Base-by-base conservation (phyloP, 495 filamentous ascomycete species). In the Pseudotulostoma volvatum region DNA sequence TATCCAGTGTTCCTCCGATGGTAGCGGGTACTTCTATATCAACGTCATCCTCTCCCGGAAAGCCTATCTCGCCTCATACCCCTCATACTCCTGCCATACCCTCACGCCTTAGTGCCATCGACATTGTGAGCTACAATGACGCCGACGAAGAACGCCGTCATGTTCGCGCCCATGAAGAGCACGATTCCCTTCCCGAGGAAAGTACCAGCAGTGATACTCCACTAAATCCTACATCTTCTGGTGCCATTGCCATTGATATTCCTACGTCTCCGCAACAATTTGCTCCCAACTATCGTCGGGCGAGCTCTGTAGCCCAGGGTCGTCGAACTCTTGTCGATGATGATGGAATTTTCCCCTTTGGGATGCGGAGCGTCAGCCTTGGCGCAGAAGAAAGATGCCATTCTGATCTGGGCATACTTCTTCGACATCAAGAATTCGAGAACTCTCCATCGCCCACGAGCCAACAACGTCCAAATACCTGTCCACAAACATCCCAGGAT, bases 1-100 rank as follows among this genome's bases (percentile, higher is more conserved):
- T 93, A 11, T 74, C 79, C 3, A 86, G 77, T 37, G 79, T 90
- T 9, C 85, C 87, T 13, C 76, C 76, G 5, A 86, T 93, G 81
- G 70, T 84, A 36, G 76, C 74, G 30, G 80, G 80, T 0, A 81
- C 80, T 13, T 82, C 81, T n/a, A 68, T 82, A 33, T 92, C 86
- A 8, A 76, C 78, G 1, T 81, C 83, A 3, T 87, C 87, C 1
- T 92, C 86, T 2, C 85, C 83, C 4, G 85, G 85, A 38, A 96
- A 94, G 46, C 84, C 88, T 1, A 69, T 93, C 34, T 93, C 84
- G 1, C 87, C 87, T 8, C 87, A 94, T 55, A 94, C 87, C 0
- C 88, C 88, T 7, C 88, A 94, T 48, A 93, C 84, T 3, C 87
- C 88, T 3, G 84, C 87, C 13, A 82, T 94, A 33, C 85, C 87